phyloP scores from a whole-genome alignment of 139 green algal species.

The Picochlorum sp. region DNA sequence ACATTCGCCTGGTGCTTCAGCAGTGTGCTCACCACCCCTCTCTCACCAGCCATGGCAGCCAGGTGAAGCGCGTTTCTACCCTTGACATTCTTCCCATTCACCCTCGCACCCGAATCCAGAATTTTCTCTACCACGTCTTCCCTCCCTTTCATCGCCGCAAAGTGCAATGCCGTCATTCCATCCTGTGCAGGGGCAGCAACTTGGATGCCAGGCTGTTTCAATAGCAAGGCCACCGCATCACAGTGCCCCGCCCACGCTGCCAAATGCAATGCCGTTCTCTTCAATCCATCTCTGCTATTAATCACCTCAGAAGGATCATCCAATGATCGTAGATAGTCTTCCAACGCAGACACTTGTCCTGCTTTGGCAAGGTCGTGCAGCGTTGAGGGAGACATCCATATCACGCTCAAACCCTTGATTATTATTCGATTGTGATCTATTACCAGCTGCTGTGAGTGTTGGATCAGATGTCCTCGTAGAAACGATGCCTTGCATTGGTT shows the following conservation, averaged over 20 bases:
- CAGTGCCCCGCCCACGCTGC: slow-evolving; percentile 66
- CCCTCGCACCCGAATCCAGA: slow-evolving; percentile 18
- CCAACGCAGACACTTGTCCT: neutral
- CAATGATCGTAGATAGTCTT: too few relatives aligned
- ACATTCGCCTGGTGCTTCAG: slow-evolving; percentile 55
- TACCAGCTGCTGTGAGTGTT: too few relatives aligned
- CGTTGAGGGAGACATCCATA: slow-evolving; percentile 12
- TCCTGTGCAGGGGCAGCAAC: slow-evolving; percentile 38
- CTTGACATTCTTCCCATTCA: slow-evolving; percentile 54
- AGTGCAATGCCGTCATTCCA: slow-evolving; percentile 68
- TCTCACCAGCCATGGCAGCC: slow-evolving; percentile 36
- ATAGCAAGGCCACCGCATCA: slow-evolving; percentile 51
- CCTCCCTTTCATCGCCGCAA: slow-evolving; percentile 59
- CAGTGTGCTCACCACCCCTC: slow-evolving; percentile 45
- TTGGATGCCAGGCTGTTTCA: slow-evolving; percentile 35
- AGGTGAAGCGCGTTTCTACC: slow-evolving; percentile 50
- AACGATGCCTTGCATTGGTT: too few relatives aligned
- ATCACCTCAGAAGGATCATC: neutral
- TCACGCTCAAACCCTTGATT: too few relatives aligned
- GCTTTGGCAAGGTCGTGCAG: slow-evolving; percentile 40
- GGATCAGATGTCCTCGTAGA: too few relatives aligned
- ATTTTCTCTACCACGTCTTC: slow-evolving; percentile 34
- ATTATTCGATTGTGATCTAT: too few relatives aligned
- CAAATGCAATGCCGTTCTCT: slow-evolving; percentile 59
- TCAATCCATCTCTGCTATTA: slow-evolving; percentile 32